These are phyloP conservation scores for Perilla frutescens DNA, from an alignment of 257 asterid genomes.

Conservation along the genomic window DNA sequence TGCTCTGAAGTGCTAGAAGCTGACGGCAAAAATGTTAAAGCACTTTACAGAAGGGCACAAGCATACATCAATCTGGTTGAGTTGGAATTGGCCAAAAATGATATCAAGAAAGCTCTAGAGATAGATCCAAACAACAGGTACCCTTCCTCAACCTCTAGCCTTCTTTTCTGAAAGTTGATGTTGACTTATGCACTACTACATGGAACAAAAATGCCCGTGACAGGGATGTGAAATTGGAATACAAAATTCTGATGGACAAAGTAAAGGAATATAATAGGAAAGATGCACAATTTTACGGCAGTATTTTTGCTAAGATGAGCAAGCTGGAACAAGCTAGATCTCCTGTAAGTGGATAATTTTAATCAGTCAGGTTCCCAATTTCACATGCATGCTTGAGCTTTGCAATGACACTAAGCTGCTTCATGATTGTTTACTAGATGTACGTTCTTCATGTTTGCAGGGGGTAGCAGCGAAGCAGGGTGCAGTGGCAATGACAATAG, in stretches of 20 bases:
- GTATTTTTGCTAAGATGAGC: slow-evolving; percentile 58
- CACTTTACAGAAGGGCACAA: slow-evolving; percentile 71
- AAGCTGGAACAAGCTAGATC: slow-evolving; percentile 44
- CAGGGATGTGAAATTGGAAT: slow-evolving; percentile 68
- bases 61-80: slow-evolving; percentile 59
- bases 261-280: slow-evolving; percentile 59
- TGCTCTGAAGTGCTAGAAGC: slow-evolving; percentile 58
- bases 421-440: not conserved
- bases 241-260: slow-evolving; percentile 58
- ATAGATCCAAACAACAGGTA: slow-evolving; percentile 67
- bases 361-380: no score
- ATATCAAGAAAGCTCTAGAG: slow-evolving; percentile 68
- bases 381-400: not conserved
- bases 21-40: slow-evolving; percentile 57
- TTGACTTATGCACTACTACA: not conserved
- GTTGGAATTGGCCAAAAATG: slow-evolving; percentile 62
- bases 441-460: slow-evolving; percentile 38
- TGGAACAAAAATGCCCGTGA: slow-evolving; percentile 12
- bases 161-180: not conserved
- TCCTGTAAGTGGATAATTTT: slow-evolving; percentile 42
- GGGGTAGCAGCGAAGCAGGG: slow-evolving; percentile 37
- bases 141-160: not conserved
- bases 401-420: not conserved
- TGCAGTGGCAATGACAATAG: slow-evolving; percentile 33
- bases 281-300: slow-evolving; percentile 65